These are phyloP conservation scores for Fraxinus latifolia DNA, from an alignment of 305 asterid genomes.

Conservation along the genomic window DNA sequence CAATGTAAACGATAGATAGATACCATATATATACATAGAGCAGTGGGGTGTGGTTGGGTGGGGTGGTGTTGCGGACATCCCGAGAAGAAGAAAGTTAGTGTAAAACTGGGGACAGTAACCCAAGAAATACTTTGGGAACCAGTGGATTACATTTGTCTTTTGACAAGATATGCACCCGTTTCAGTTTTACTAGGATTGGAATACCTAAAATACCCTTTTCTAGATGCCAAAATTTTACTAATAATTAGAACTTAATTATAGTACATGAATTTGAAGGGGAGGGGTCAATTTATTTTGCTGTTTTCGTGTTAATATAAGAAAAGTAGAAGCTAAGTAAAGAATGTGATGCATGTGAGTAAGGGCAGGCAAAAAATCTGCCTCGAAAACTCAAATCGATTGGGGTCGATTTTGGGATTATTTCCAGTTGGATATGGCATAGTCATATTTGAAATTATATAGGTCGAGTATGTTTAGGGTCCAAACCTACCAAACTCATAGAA, in stretches of 20 bases:
- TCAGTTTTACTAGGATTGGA: neutral
- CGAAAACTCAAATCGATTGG: neutral
- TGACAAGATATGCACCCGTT: constrained; percentile 16
- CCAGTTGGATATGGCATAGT: neutral
- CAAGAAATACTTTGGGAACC: constrained; percentile 64
- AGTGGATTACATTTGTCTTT: constrained; percentile 52
- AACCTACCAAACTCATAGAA: neutral
- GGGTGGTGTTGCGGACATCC: constrained; percentile 46
- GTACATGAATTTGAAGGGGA: constrained; percentile 15
- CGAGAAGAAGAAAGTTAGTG: constrained; percentile 36
- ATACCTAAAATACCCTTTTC: constrained; percentile 25
- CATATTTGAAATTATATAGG: neutral
- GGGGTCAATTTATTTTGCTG: constrained; percentile 17
- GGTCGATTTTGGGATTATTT: neutral
- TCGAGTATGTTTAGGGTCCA: neutral
- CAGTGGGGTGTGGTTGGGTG: constrained; percentile 32
- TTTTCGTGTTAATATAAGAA: constrained; percentile 4
- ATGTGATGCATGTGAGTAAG: constrained; percentile 52
- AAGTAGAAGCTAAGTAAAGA: constrained; percentile 25
- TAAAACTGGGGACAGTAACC: constrained; percentile 51
- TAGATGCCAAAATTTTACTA: neutral
- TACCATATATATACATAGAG: constrained; percentile 1
- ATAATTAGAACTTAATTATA: neutral
- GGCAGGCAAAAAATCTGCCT: neutral
- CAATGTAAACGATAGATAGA: neutral